Conservation (phyloP, 805 yeast species). For the Candida koratica region DNA sequence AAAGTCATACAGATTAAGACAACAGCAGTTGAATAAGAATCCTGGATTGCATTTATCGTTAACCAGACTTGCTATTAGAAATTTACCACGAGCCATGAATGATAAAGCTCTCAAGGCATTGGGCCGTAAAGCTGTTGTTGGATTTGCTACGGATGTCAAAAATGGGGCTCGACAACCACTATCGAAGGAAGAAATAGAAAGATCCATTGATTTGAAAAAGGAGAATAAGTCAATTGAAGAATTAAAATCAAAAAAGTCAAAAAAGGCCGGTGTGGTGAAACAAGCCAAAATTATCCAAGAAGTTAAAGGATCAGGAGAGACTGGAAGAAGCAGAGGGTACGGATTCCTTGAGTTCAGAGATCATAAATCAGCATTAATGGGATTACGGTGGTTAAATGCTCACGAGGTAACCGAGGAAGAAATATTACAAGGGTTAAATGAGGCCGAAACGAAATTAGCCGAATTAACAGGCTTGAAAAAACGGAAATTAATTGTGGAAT, state of each 20-base stretch:
- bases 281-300: conserved; percentile 94
- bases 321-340: conserved; percentile 93
- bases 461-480: conserved; percentile 52
- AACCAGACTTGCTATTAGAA: conserved; percentile 92
- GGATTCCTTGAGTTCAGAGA: conserved; percentile 93
- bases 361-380: conserved; percentile 92
- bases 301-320: conserved; percentile 80
- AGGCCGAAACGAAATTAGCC: conserved; percentile 59
- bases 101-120: conserved; percentile 84
- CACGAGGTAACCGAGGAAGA: conserved; percentile 76
- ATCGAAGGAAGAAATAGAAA: conserved; percentile 78
- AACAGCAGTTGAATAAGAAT: conserved; percentile 84
- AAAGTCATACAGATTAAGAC: conserved; percentile 78
- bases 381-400: conserved; percentile 93
- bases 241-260: conserved; percentile 47
- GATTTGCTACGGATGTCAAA: conserved; percentile 86
- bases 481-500: conserved; percentile 86
- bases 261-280: conserved; percentile 84
- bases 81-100: conserved; percentile 88
- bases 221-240: conserved; percentile 36
- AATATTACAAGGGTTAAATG: conserved; percentile 63
- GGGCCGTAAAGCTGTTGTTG: conserved; percentile 91
- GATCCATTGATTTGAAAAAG: conserved; percentile 70
- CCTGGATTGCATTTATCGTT: conserved; percentile 89
- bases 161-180: conserved; percentile 73